phyloP scores from a whole-genome alignment of 495 filamentous ascomycete species.

The Neurospora tetraspora region DNA sequence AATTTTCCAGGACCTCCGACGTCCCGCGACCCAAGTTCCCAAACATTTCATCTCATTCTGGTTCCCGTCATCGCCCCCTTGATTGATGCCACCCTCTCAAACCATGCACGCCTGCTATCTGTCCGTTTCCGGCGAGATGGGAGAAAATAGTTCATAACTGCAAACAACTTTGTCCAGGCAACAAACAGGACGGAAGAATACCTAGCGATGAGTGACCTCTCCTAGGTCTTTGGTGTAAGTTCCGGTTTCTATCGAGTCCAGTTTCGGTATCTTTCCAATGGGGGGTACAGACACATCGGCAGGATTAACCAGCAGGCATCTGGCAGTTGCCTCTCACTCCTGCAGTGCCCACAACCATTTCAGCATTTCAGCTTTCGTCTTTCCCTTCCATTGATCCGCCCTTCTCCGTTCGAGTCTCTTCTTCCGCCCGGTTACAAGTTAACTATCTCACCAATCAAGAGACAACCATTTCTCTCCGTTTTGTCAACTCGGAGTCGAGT shows the following conservation, averaged over 20 bases:
- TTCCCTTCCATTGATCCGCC: not conserved
- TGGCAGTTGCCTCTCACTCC: not conserved
- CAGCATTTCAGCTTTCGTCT: not conserved
- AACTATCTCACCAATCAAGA: conserved; percentile 7
- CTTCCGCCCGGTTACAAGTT: not conserved
- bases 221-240: not conserved
- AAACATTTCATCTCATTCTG: not conserved
- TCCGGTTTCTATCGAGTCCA: not conserved
- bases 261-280: not conserved
- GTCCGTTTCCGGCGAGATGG: not conserved
- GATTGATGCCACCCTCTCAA: not conserved
- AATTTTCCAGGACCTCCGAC: not conserved
- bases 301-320: not conserved
- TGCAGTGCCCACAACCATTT: not conserved
- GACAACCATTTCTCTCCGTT: conserved; percentile 2
- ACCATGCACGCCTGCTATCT: not conserved
- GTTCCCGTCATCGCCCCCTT: not conserved
- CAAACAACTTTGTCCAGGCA: not conserved
- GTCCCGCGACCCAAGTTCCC: not conserved
- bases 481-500: conserved; percentile 10
- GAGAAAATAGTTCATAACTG: not conserved
- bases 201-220: not conserved
- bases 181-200: not conserved
- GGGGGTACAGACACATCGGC: not conserved
- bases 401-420: not conserved